Percentiles rank a stretch among this genome's conserved stretches.
These are phyloP conservation scores for Penicillium ucsense DNA, from an alignment of 495 filamentous ascomycete species.

Conservation along the genomic window DNA sequence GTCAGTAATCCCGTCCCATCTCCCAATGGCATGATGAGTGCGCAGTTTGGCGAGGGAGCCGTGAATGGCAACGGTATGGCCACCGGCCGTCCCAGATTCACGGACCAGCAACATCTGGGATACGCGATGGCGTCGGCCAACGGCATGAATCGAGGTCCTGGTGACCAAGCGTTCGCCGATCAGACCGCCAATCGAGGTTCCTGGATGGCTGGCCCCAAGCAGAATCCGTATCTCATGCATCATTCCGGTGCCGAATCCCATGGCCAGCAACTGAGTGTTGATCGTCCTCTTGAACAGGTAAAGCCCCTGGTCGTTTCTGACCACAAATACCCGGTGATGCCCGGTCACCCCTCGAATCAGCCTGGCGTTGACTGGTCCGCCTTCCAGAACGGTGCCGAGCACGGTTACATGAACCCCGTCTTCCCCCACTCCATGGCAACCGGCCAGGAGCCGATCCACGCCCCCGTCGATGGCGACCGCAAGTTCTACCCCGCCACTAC, in stretches of 20 bases:
- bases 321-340: slow-evolving; percentile 35
- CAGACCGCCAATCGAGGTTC: slow-evolving; percentile 32
- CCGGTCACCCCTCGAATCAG: slow-evolving; percentile 32
- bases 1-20: slow-evolving; percentile 36
- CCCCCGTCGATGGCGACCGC: slow-evolving; percentile 36
- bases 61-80: slow-evolving; percentile 39
- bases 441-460: slow-evolving; percentile 37
- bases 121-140: slow-evolving; percentile 39
- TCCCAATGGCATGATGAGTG: slow-evolving; percentile 36
- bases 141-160: slow-evolving; percentile 36
- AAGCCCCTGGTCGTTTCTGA: slow-evolving; percentile 36
- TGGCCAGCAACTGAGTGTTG: slow-evolving; percentile 39
- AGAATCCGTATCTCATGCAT: slow-evolving; percentile 40
- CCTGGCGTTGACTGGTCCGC: slow-evolving; percentile 58
- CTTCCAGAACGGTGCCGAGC: slow-evolving; percentile 58
- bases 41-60: slow-evolving; percentile 35
- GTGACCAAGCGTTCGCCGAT: slow-evolving; percentile 30
- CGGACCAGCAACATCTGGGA: slow-evolving; percentile 39
- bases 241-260: slow-evolving; percentile 28
- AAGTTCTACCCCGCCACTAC: slow-evolving; percentile 38
- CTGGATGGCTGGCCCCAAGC: slow-evolving; percentile 40
- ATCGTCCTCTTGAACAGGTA: slow-evolving; percentile 42
- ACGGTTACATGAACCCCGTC: slow-evolving; percentile 50
- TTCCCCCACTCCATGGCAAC: slow-evolving; percentile 45
- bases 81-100: slow-evolving; percentile 25